A percentile compares a stretch with the other conserved stretches of the same genome.
These are phyloP conservation scores for Podospora comata DNA, from an alignment of 495 filamentous ascomycete genomes.

Conservation along the genomic window DNA sequence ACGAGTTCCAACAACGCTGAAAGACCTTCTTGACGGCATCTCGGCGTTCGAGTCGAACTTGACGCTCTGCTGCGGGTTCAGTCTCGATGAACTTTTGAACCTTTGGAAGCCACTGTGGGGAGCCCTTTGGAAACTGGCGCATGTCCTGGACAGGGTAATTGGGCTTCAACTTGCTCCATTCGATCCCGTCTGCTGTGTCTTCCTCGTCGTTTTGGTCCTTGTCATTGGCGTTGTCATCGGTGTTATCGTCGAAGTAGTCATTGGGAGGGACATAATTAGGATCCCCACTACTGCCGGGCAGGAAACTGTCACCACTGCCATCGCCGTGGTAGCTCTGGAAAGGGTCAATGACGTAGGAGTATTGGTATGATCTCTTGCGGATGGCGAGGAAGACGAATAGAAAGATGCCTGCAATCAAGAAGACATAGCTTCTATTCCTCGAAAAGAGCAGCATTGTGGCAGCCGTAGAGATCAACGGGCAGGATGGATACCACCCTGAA, in stretches of 20 bases:
- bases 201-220: not conserved
- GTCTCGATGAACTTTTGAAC: slow-evolving; percentile 56
- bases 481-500: not conserved
- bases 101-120: slow-evolving; percentile 62
- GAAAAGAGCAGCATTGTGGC: slow-evolving; percentile 7
- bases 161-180: slow-evolving; percentile 35
- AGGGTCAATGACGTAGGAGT: not conserved
- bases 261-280: not conserved
- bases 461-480: not conserved
- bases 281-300: not conserved
- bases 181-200: not conserved
- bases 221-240: not conserved
- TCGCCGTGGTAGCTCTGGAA: not conserved
- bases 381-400: slow-evolving; percentile 6
- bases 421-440: not conserved
- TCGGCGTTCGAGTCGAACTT: slow-evolving; percentile 38
- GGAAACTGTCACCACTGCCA: not conserved
- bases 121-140: slow-evolving; percentile 66
- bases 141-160: slow-evolving; percentile 61
- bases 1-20: slow-evolving; percentile 71
- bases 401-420: slow-evolving; percentile 6
- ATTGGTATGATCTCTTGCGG: slow-evolving; percentile 1
- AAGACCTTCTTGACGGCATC: slow-evolving; percentile 65
- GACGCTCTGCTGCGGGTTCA: slow-evolving; percentile 35
- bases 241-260: not conserved